A percentile compares a stretch with the other conserved stretches of the same genome.
Conservation (phyloP, 1,284 basidiomycete species). For the Malassezia cuniculi region DNA sequence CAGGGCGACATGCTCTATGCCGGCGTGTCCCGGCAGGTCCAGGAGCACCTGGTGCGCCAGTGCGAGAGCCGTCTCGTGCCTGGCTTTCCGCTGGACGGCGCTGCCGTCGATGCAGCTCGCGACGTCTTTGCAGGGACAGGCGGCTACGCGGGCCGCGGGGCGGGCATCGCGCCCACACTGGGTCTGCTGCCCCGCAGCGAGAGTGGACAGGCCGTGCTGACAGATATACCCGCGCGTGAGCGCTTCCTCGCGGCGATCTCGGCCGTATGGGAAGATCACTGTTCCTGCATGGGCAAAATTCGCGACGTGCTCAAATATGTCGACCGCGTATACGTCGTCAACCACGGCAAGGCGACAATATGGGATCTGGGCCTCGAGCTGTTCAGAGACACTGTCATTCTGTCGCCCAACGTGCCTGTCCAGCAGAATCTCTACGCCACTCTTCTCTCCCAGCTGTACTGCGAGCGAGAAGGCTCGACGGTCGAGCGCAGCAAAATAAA, state of each 20-base stretch:
- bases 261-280: slow-evolving; percentile 88
- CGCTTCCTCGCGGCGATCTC: slow-evolving; percentile 68
- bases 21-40: slow-evolving; percentile 66
- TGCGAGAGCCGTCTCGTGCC: slow-evolving; percentile 68
- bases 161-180: slow-evolving; percentile 1
- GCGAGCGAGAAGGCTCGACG: slow-evolving; percentile 78
- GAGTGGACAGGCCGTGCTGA: slow-evolving; percentile 24
- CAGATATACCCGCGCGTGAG: slow-evolving; percentile 57
- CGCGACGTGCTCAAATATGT: slow-evolving; percentile 89
- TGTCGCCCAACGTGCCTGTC: slow-evolving; percentile 58
- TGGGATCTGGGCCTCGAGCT: slow-evolving; percentile 71
- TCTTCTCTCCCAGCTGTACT: slow-evolving; percentile 71
- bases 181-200: slow-evolving; percentile 21
- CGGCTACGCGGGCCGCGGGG: background rate
- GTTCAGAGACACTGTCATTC: slow-evolving; percentile 65
- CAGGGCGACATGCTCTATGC: slow-evolving; percentile 75
- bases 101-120: slow-evolving; percentile 17
- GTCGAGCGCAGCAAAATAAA: slow-evolving; percentile 85
- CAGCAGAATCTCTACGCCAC: slow-evolving; percentile 68
- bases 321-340: slow-evolving; percentile 46
- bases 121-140: slow-evolving; percentile 9
- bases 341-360: slow-evolving; percentile 49
- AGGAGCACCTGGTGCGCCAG: slow-evolving; percentile 68
- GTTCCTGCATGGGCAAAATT: slow-evolving; percentile 73
- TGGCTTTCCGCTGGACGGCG: slow-evolving; percentile 57